These are phyloP conservation scores for Leishmania aethiopica DNA, from an alignment of 208 protist species.

Conservation along the genomic window DNA sequence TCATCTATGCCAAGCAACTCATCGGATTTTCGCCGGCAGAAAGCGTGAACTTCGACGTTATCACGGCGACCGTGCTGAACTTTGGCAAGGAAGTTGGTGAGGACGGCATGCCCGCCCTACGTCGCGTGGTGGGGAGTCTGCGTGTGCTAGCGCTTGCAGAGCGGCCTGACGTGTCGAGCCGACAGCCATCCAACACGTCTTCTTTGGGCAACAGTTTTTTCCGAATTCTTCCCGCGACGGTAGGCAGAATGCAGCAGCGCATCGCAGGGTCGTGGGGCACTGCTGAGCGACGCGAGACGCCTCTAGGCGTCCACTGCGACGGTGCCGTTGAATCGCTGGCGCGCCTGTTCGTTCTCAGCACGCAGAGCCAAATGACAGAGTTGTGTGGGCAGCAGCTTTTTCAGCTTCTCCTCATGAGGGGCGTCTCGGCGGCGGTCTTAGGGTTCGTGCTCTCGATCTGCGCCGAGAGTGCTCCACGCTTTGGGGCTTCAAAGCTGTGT, in stretches of 20 bases:
- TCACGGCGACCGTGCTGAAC: slow-evolving; percentile 35
- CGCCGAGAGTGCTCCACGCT: slow-evolving; percentile 35
- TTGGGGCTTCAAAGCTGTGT: slow-evolving; percentile 38
- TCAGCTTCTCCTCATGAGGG: slow-evolving; percentile 30
- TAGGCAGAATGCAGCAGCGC: slow-evolving; percentile 35
- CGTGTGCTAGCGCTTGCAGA: slow-evolving; percentile 33
- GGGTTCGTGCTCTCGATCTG: slow-evolving; percentile 51
- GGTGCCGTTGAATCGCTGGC: slow-evolving; percentile 30
- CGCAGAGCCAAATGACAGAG: slow-evolving; percentile 17
- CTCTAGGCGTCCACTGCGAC: slow-evolving; percentile 22
- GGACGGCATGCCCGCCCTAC: slow-evolving; percentile 15
- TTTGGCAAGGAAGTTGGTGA: slow-evolving; percentile 33
- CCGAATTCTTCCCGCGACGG: slow-evolving; percentile 30
- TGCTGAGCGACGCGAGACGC: slow-evolving; percentile 7
- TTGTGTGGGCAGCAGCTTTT: slow-evolving; percentile 55
- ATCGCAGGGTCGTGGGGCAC: slow-evolving; percentile 19
- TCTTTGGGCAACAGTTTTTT: slow-evolving; percentile 22
- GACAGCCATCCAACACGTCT: slow-evolving; percentile 1
- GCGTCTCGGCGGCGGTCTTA: slow-evolving; percentile 23
- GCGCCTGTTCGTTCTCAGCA: slow-evolving; percentile 56
- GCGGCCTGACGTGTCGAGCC: slow-evolving; percentile 13
- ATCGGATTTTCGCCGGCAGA: slow-evolving; percentile 36
- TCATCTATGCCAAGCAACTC: slow-evolving; percentile 38
- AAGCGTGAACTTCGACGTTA: slow-evolving; percentile 38
- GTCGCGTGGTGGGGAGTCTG: slow-evolving; percentile 25